A percentile compares a stretch with the other conserved stretches of the same genome.
These are phyloP conservation scores for Neurospora cerealis DNA, from an alignment of 495 filamentous ascomycete genomes.

Conservation along the genomic window DNA sequence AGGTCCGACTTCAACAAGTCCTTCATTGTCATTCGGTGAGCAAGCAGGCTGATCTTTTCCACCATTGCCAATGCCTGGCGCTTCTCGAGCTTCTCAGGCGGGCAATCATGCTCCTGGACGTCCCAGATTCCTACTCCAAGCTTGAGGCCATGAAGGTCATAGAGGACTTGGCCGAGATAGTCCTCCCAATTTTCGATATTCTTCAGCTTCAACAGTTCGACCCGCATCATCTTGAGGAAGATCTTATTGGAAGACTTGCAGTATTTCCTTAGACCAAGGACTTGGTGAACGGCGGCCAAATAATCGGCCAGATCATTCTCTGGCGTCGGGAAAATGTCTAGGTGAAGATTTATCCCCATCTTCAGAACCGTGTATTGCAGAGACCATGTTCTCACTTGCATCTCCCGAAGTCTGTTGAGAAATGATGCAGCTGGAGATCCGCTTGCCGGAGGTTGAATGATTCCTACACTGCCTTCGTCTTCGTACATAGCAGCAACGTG, in stretches of 20 bases:
- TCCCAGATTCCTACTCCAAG: conserved; percentile 58
- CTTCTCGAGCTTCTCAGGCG: conserved; percentile 63
- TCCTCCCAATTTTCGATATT: conserved; percentile 60
- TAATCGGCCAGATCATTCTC: conserved; percentile 64
- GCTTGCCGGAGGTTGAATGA: conserved; percentile 34
- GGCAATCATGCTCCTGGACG: conserved; percentile 66
- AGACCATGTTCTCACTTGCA: conserved; percentile 83
- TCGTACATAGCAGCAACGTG: conserved; percentile 73
- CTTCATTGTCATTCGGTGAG: conserved; percentile 76
- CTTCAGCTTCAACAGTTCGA: conserved; percentile 59
- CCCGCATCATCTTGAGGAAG: conserved; percentile 80
- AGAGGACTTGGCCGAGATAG: conserved; percentile 79
- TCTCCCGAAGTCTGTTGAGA: conserved; percentile 68
- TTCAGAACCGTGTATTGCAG: conserved; percentile 65
- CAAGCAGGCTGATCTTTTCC: conserved; percentile 69
- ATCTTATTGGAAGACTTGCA: conserved; percentile 78
- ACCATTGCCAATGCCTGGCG: conserved; percentile 68
- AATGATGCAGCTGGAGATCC: conserved; percentile 39
- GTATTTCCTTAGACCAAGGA: conserved; percentile 73
- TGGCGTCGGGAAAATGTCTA: conserved; percentile 47
- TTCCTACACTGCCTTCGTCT: conserved; percentile 68
- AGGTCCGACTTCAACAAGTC: conserved; percentile 86
- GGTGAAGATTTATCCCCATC: conserved; percentile 60
- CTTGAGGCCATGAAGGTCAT: conserved; percentile 77
- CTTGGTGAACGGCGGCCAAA: conserved; percentile 69